These are phyloP conservation scores for Hirschfeldia incana DNA, from an alignment of 345 rosid genomes.

Conservation along the genomic window DNA sequence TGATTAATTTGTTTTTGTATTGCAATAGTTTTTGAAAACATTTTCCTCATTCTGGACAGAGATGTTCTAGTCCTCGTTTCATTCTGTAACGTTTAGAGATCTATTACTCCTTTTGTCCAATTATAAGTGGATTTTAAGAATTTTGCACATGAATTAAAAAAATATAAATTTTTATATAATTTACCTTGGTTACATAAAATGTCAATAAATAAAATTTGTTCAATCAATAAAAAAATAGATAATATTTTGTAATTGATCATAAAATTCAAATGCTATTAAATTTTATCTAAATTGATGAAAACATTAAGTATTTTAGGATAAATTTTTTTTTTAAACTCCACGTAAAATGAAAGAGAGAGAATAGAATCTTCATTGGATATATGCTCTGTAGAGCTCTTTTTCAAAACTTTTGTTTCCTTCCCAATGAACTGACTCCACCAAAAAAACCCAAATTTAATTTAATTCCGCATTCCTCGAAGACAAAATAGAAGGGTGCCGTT, in stretches of 20 bases:
- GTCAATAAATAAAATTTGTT: too few relatives aligned
- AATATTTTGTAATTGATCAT: too few relatives aligned
- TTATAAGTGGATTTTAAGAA: too few relatives aligned
- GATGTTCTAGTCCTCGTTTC: neutral
- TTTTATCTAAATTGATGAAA: too few relatives aligned
- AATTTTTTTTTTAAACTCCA: too few relatives aligned
- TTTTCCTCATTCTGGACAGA: too few relatives aligned
- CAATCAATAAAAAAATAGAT: too few relatives aligned
- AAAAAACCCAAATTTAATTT: conserved; percentile 2
- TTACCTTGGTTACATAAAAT: too few relatives aligned
- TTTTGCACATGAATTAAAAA: neutral
- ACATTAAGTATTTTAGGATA: too few relatives aligned
- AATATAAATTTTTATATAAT: neutral
- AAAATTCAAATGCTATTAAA: too few relatives aligned
- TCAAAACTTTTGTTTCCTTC: neutral
- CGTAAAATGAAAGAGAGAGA: too few relatives aligned
- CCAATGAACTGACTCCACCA: conserved; percentile 6
- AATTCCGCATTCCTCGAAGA: neutral
- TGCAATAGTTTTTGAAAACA: neutral
- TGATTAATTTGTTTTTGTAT: neutral
- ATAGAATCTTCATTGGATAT: neutral
- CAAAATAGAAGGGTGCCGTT: conserved; percentile 6
- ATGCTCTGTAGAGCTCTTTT: neutral
- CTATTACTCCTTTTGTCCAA: neutral
- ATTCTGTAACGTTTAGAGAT: neutral